Percentiles rank a stretch among this genome's conserved stretches.
phyloP scores from a whole-genome alignment of 2,329 filamentous ascomycete species.

The Helotiales sp. region DNA sequence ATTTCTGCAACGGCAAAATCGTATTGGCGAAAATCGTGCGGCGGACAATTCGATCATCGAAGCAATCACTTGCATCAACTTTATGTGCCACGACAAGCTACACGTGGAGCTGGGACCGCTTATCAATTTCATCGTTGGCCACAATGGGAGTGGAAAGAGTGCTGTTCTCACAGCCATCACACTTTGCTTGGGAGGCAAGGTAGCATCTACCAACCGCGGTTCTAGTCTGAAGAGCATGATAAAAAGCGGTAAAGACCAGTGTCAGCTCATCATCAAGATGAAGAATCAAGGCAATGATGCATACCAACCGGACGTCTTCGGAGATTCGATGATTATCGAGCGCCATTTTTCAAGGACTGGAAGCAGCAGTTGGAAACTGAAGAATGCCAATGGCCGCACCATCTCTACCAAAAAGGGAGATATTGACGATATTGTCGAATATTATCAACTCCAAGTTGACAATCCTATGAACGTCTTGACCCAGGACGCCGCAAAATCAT shows the following conservation, averaged over 20 bases:
- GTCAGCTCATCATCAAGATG: slow-evolving; percentile 76
- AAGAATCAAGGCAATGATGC: slow-evolving; percentile 88
- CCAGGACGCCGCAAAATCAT: slow-evolving; percentile 92
- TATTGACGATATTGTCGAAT: slow-evolving; percentile 90
- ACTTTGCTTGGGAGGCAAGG: slow-evolving; percentile 92
- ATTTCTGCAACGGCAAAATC: slow-evolving; percentile 47
- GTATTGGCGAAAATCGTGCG: slow-evolving; percentile 66
- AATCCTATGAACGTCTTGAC: slow-evolving; percentile 96
- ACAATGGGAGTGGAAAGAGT: slow-evolving; percentile 97
- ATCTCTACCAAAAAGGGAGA: slow-evolving; percentile 84
- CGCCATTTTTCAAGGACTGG: slow-evolving; percentile 79
- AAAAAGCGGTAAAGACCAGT: slow-evolving; percentile 80
- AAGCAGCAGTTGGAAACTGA: slow-evolving; percentile 82
- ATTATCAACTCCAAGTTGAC: slow-evolving; percentile 90
- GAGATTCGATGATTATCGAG: slow-evolving; percentile 85
- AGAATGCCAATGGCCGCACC: slow-evolving; percentile 66
- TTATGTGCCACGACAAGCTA: slow-evolving; percentile 91
- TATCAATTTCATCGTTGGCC: slow-evolving; percentile 97
- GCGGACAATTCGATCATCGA: slow-evolving; percentile 87
- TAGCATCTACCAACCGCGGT: slow-evolving; percentile 87
- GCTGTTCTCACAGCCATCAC: slow-evolving; percentile 91
- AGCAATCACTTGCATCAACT: slow-evolving; percentile 83
- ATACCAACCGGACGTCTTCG: slow-evolving; percentile 80
- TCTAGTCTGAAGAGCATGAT: slow-evolving; percentile 87
- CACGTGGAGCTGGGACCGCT: slow-evolving; percentile 85